These are phyloP conservation scores for Tribonema minus DNA, from an alignment of 108 stramenopile species.

Conservation along the genomic window DNA sequence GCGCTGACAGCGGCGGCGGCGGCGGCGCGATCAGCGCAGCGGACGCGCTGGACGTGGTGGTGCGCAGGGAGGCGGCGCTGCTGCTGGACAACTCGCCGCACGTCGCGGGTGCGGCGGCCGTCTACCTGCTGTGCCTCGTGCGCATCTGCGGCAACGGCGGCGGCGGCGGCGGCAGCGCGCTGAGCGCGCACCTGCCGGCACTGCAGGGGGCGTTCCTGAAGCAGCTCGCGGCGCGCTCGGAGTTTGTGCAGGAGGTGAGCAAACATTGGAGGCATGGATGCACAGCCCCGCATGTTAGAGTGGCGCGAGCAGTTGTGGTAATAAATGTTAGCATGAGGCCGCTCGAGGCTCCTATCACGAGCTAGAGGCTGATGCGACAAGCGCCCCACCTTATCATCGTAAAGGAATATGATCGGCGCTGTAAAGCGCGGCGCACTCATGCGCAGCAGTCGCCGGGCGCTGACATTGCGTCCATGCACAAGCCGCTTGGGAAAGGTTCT, in stretches of 20 bases:
- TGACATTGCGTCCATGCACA: too few species aligned
- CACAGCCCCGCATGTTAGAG: background rate
- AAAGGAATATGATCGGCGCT: too few species aligned
- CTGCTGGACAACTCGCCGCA: constrained; percentile 35
- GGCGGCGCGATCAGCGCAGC: background rate
- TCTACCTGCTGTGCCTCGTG: constrained; percentile 27
- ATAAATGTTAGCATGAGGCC: too few species aligned
- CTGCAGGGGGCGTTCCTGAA: constrained; percentile 23
- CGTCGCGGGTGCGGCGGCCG: constrained; percentile 14
- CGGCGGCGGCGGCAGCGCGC: background rate
- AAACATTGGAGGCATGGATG: background rate
- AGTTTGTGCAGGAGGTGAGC: constrained; percentile 33
- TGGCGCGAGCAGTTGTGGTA: background rate
- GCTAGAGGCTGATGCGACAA: too few species aligned
- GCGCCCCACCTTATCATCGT: too few species aligned
- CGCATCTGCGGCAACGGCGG: background rate
- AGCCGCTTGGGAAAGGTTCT: too few species aligned
- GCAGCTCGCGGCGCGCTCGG: constrained; percentile 18
- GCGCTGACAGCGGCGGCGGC: background rate
- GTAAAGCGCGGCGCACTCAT: too few species aligned
- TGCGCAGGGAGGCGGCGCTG: background rate
- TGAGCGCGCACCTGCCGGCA: constrained; percentile 23
- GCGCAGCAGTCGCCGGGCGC: too few species aligned
- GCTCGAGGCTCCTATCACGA: too few species aligned
- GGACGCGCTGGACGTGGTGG: background rate